phyloP scores from a whole-genome alignment of 805 yeast genomes.

The Lachancea mirantina region DNA sequence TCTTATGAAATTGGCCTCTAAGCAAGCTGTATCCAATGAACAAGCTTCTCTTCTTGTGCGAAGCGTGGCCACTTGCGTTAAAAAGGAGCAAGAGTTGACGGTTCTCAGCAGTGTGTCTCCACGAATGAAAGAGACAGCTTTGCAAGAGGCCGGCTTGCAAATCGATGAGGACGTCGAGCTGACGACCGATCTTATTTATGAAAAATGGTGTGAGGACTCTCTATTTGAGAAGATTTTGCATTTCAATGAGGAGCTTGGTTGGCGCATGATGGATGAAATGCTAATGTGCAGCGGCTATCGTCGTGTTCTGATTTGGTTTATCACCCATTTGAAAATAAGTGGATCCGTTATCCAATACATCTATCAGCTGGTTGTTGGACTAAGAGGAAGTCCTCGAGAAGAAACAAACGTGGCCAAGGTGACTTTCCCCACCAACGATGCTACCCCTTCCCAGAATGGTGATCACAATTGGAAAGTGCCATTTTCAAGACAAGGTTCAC shows the following conservation, averaged over 20 bases:
- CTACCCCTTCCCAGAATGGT: constrained; percentile 4
- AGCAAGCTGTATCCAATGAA: constrained; percentile 11
- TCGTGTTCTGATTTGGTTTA: constrained; percentile 56
- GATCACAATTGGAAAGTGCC: constrained; percentile 12
- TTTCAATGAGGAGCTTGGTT: constrained; percentile 45
- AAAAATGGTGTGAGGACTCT: constrained; percentile 37
- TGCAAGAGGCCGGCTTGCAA: constrained; percentile 1
- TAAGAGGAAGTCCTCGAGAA: constrained; percentile 39
- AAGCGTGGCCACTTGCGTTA: constrained; percentile 49
- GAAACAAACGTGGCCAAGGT: constrained; percentile 8
- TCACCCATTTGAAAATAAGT: constrained; percentile 54
- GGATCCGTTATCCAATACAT: constrained; percentile 54
- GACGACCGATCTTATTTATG: constrained; percentile 47
- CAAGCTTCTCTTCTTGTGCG: constrained; percentile 17
- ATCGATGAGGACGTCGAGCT: constrained; percentile 20
- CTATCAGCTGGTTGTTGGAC: constrained; percentile 50
- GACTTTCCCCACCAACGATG: too few relatives aligned
- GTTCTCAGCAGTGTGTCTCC: constrained; percentile 16
- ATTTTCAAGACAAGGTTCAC: constrained; percentile 52
- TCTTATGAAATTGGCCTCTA: constrained; percentile 17
- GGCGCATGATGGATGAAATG: constrained; percentile 59
- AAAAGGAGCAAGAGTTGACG: constrained; percentile 34
- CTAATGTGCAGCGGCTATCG: constrained; percentile 62
- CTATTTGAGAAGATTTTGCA: constrained; percentile 47
- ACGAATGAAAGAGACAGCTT: constrained; percentile 2